These are phyloP conservation scores for Colletotrichum sojae DNA, from an alignment of 2,329 filamentous ascomycete species.

Conservation along the genomic window DNA sequence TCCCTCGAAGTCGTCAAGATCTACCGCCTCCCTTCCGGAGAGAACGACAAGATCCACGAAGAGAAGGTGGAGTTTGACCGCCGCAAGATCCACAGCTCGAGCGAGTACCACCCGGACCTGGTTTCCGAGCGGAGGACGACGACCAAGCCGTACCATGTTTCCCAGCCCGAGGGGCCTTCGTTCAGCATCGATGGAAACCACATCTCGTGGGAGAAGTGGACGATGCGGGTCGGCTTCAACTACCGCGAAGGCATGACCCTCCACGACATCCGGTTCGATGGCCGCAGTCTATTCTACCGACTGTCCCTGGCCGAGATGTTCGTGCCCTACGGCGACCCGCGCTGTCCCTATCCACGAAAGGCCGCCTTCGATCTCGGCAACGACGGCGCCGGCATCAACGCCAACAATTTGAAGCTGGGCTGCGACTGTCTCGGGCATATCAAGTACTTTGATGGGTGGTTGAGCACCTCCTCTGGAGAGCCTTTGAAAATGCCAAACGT, in stretches of 20 bases:
- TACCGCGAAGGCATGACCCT: conserved; percentile 78
- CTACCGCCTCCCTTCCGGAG: conserved; percentile 60
- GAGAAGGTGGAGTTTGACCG: conserved; percentile 55
- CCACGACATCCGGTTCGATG: conserved; percentile 78
- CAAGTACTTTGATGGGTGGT: conserved; percentile 54
- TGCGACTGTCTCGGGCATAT: conserved; percentile 79
- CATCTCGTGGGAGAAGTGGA: conserved; percentile 75
- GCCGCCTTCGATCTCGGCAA: conserved; percentile 81
- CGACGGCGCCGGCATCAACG: conserved; percentile 73
- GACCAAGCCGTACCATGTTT: conserved; percentile 56
- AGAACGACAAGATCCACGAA: conserved; percentile 53
- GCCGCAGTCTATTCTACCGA: conserved; percentile 76
- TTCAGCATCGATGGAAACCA: conserved; percentile 60
- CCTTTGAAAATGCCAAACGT: conserved; percentile 52
- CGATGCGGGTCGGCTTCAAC: conserved; percentile 78
- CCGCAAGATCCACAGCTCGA: conserved; percentile 54
- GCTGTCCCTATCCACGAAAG: conserved; percentile 75
- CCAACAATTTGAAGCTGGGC: conserved; percentile 76
- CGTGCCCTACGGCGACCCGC: conserved; percentile 76
- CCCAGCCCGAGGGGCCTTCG: conserved; percentile 55
- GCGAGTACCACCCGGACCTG: conserved; percentile 51
- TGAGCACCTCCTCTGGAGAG: conserved; percentile 49
- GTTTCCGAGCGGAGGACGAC: conserved; percentile 44
- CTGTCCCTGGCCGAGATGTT: conserved; percentile 79
- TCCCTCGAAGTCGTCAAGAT: conserved; percentile 64